Conservation (phyloP, 163 green algal genomes). For the Scenedesmus sp. region DNA sequence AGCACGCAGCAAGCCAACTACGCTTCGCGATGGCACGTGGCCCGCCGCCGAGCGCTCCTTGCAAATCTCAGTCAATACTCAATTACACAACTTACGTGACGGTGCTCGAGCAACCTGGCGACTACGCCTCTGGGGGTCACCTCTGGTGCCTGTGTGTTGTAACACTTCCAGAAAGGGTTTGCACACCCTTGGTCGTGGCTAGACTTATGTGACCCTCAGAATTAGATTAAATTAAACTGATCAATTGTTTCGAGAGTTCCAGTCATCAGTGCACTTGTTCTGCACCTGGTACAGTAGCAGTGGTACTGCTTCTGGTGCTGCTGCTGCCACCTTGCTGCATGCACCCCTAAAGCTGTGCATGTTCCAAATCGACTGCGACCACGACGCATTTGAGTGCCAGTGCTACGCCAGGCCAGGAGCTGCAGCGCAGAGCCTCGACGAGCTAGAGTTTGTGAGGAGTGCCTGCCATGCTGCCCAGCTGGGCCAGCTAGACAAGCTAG, state of each 20-base stretch:
- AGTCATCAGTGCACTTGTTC: no score
- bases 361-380: slow-evolving; percentile 41
- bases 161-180: background rate
- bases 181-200: no score
- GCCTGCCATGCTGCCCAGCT: slow-evolving; percentile 57
- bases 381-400: slow-evolving; percentile 47
- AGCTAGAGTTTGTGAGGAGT: slow-evolving; percentile 67
- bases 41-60: background rate
- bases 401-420: slow-evolving; percentile 37
- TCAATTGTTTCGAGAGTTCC: no score
- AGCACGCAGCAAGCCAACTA: background rate
- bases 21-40: background rate
- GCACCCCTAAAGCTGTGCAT: background rate
- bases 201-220: no score
- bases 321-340: background rate
- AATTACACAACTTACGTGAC: background rate
- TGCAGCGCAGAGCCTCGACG: slow-evolving; percentile 63
- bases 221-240: no score
- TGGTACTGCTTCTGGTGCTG: background rate
- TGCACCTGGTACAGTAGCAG: no score
- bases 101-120: background rate
- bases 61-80: background rate
- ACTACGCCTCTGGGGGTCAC: background rate
- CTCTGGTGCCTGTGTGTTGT: background rate
- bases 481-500: slow-evolving; percentile 57